Evolutionary conservation across 139 green algal species (phyloP).

Genomic region (Chlorella sp.): DNA sequence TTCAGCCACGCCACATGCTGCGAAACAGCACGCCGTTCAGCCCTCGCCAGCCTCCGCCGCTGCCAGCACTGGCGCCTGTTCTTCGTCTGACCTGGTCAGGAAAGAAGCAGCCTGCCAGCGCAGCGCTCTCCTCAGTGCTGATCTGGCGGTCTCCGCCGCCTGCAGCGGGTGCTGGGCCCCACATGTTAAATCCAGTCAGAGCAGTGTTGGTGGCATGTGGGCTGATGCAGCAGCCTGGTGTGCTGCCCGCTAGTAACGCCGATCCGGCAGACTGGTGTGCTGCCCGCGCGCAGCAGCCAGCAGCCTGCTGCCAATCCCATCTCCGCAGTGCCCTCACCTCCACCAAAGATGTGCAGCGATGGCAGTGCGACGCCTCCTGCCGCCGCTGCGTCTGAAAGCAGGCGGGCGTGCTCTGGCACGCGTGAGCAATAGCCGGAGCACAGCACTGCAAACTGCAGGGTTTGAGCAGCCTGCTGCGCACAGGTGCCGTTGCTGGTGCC

Average conservation of each 20-base stretch:
- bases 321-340: not conserved
- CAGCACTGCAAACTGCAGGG: conserved; percentile 44
- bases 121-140: not conserved
- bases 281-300: too few species aligned
- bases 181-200: too few species aligned
- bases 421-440: conserved; percentile 48
- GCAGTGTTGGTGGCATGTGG: too few species aligned
- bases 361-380: conserved; percentile 29
- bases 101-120: conserved; percentile 34
- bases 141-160: conserved; percentile 35
- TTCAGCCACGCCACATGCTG: too few species aligned
- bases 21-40: too few species aligned
- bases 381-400: not conserved
- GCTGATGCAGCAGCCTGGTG: too few species aligned
- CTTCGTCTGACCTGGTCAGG: not conserved
- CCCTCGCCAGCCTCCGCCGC: too few species aligned
- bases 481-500: not conserved
- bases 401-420: conserved; percentile 5
- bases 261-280: too few species aligned
- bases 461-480: too few species aligned
- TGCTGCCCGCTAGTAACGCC: too few species aligned
- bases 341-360: conserved; percentile 55
- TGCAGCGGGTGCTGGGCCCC: not conserved
- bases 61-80: too few species aligned
- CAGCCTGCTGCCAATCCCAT: not conserved